Evolutionary conservation across 176 grass and related monocot species (phyloP), one percentile per base, ranked within the genome.

Genomic region (Lolium multiflorum): DNA sequence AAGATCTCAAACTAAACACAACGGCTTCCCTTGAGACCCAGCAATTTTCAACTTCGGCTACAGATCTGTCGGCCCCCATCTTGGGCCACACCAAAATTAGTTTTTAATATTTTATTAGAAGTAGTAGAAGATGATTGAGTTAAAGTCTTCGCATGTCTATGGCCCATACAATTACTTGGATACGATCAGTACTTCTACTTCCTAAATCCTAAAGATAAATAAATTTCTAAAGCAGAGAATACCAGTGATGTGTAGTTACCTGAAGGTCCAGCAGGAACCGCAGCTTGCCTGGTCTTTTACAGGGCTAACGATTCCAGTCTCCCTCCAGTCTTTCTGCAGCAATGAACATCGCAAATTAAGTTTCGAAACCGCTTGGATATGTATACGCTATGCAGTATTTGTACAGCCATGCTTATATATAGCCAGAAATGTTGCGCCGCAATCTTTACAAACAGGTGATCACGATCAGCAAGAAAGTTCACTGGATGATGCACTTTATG

Each of bases 211-310:
- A 35, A 35, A 35, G 31, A 35, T 35, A 35, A 35, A 35, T 35
- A 35, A 35, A 35, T 35, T 35, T 35, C 31, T 35, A 35, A 35
- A 35, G 31, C 31, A 35, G 31, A 35, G 3, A 35, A 35, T 35
- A 3, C 31, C 31, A 35, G 31, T 35, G 31, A 2, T 35, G 31
- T 35, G 31, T 9, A 28, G 24, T 82, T 84, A 96, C 97, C 97
- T 98, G 80, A 98, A 98, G 51, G 97, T 99, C 97, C 97, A 99
- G 89, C 97, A 99, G 28, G 97, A 99, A 49, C 97, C 97, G 22
- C 97, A 99, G 5, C 48, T 10, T 11, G 89, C 89, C 85, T 99
- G 97, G 77, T 99, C 14, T 87, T 99, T 99, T 10, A 99, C 94
- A 1, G 97, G 94, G 89, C 97, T 99, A 16, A 99, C 90, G 31